Base-by-base conservation (phyloP, 2,329 filamentous ascomycete species). In the Ascochyta lentis region DNA sequence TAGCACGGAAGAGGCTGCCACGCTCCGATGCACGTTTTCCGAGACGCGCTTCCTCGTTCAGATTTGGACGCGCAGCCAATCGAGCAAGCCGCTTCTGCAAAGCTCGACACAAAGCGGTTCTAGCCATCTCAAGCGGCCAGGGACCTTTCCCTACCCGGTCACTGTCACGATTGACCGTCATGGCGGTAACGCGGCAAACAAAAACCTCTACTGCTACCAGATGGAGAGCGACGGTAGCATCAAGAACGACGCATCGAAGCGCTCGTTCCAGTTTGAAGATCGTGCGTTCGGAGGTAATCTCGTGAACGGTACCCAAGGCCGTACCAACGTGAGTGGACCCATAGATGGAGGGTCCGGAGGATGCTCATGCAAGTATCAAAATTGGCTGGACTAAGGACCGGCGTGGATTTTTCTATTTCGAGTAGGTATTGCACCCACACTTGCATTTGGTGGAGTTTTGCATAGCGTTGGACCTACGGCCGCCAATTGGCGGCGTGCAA, bases 31-130 rank as follows among this genome's bases (percentile, higher is more conserved):
- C 65, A 86, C 85, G 3, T 88, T 84, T 78, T 75, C 84, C 0
- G 80, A 88, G 60, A 88, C 86, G 1, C 79, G 86, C 3, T 83
- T 88, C 62, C 76, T 83, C 5, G 81, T 89, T 1, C 82, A 85
- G 61, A 87, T 89, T 49, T 89, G 84, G 84, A 89, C 86, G 0
- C 68, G 67, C 29, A 80, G 78, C 45, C 71, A 78, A 10, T 71
- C 66, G 1, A 75, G 76, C 42, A 76, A 75, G 54, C 65, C 71
- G 4, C 47, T 76, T 15, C 60, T 77, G 13, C 61, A 68, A 54
- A 49, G 63, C 31, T 63, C 71, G 58, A 53, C 60, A 4, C 66
- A 67, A 6, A 76, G 69, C 70, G 64, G 61, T 23, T 68, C 76
- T 5, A 71, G 76, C 12, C 80, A 78, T 23, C 82, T 83, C 65